Base-by-base conservation (phyloP, 106 monocot species). In the Cymbidium sinense region DNA sequence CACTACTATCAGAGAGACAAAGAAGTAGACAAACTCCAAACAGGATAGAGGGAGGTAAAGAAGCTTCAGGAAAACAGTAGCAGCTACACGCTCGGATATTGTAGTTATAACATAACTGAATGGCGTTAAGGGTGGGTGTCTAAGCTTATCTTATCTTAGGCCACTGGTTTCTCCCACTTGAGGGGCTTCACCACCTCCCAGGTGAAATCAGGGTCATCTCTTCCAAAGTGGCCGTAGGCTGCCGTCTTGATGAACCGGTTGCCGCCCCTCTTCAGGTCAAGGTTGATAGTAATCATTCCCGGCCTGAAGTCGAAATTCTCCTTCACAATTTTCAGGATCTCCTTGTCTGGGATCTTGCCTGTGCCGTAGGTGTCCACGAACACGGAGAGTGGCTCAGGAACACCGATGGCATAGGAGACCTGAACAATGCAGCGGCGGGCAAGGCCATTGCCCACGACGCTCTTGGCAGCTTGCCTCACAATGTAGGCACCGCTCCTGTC, bases 221-320 rank as follows among this genome's bases (percentile, higher is more conserved):
- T 77, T 15, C 89, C 89, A 34, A 89, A 89, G 51, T 89, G 89
- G 0, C 89, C 89, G 29, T 88, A 88, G 3, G 88, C 88, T 0
- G 88, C 88, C 1, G 88, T 88, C 88, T 88, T 88, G 0, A 86
- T 69, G 70, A 80, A 89, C 74, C 89, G 69, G 34, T 84, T 84
- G 29, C 89, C 86, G n/a, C 89, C 89, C 67, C 86, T 78, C 81
- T 86, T 89, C 41, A 89, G 81, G 47, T 89, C 89, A 30, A 89
- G 86, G 83, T 89, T 81, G 76, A 86, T 84, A 72, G 81, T 89
- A 79, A 88, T 88, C 88, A 88, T 88, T 3, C 88, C 88, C 3
- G 88, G 88, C 75, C 85, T 80, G 81, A 88, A 88, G 50, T 88
- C 88, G 37, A 88, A 88, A 61, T 73, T 88, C 87, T 88, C 87